Conservation (phyloP, 331 rosid species). For the Saraca asoca region DNA sequence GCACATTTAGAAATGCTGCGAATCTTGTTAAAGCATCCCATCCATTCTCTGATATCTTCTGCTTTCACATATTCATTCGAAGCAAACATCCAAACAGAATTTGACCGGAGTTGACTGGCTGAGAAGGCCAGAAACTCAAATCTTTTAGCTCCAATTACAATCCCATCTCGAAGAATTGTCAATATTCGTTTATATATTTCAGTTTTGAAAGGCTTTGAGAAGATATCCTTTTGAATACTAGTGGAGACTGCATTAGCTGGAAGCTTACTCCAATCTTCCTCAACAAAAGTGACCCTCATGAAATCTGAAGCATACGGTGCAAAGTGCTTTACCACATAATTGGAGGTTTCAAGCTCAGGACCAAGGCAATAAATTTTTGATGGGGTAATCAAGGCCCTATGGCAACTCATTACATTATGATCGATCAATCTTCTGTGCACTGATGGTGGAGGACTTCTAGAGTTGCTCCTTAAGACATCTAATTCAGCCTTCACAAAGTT, state of each 20-base stretch:
- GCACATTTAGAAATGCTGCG: constrained; percentile 92
- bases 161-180: constrained; percentile 77
- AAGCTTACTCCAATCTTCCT: constrained; percentile 93
- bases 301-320: constrained; percentile 72
- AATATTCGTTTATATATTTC: constrained; percentile 65
- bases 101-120: constrained; percentile 94
- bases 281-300: constrained; percentile 89
- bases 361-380: constrained; percentile 83
- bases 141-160: constrained; percentile 74
- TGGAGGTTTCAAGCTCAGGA: constrained; percentile 91
- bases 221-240: constrained; percentile 52
- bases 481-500: constrained; percentile 57
- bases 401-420: constrained; percentile 81
- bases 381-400: constrained; percentile 84
- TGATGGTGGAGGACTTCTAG: constrained; percentile 37
- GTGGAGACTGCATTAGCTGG: constrained; percentile 62
- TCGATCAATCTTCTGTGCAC: constrained; percentile 49
- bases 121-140: constrained; percentile 95
- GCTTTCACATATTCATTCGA: constrained; percentile 77
- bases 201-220: constrained; percentile 66
- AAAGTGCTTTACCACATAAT: constrained; percentile 85
- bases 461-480: constrained; percentile 45
- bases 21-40: constrained; percentile 87
- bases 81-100: constrained; percentile 96
- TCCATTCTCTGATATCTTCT: constrained; percentile 85